Evolutionary conservation across 805 yeast genomes (phyloP), one percentile per base, ranked within the genome.

Genomic region (Schizosaccharomyces lindneri): DNA sequence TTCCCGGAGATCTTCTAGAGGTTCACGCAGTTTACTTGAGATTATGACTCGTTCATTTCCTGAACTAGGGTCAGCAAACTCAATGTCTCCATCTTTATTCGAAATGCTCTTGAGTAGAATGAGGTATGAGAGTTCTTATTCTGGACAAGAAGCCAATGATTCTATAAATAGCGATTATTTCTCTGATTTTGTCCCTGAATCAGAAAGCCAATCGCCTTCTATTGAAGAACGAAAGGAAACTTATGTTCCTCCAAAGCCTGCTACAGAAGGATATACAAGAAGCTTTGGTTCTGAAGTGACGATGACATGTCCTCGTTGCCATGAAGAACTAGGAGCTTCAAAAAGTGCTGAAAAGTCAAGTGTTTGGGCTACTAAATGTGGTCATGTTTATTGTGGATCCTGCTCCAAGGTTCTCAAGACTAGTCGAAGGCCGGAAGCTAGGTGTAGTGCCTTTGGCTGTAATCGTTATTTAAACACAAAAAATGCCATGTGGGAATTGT

Each of bases 311-410:
- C 57, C 57, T 19, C 19, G 57, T 5, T 51, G 57, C 21, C 57
- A 51, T 17, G 57, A 51, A 29, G 36, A 21, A 29, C n/a, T 51
- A 9, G 57, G 57, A 24, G 15, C 17, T 24, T 51, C 57, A 9
- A 51, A 51, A 51, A 51, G 36, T n/a, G 17, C 6, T 4, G 36
- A 51, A 29, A 51, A 51, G 15, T 7, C 57, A 24, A 29, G 31
- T 6, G 19, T 19, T 5, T 57, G 60, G 60, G 60, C 48, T 9
- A 57, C 60, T 11, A 57, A 57, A 24, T 57, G 60, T 36, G 60
- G 60, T 2, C 60, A 57, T 27, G 60, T 57, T 7, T 57, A 57
- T 41, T 57, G 60, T 41, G 60, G 60, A 4, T 31, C 43, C 19
- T 57, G 60, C 29, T 9, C 39, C 2, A 21, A 57, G 9, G 60